Evolutionary conservation across 495 filamentous ascomycete species (phyloP).

Genomic region (Cercophora samala): DNA sequence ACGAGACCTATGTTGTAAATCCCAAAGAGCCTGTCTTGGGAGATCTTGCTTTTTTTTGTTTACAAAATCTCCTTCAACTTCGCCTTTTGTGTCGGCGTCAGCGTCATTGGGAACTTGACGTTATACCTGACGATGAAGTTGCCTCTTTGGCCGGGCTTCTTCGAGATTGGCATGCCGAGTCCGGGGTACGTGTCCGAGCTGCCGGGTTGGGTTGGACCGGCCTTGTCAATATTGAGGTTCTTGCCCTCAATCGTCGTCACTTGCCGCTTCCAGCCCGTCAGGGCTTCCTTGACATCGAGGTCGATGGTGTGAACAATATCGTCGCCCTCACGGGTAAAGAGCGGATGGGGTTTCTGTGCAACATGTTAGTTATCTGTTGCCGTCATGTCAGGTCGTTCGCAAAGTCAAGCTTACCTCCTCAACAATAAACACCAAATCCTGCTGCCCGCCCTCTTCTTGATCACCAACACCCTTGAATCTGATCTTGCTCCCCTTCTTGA

Average conservation of each 20-base stretch:
- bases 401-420: slow-evolving; percentile 66
- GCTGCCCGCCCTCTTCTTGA: slow-evolving; percentile 94
- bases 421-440: slow-evolving; percentile 92
- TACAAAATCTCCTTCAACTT: slow-evolving; percentile 72
- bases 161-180: slow-evolving; percentile 88
- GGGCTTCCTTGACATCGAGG: slow-evolving; percentile 88
- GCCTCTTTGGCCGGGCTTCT: slow-evolving; percentile 77
- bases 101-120: slow-evolving; percentile 78
- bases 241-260: slow-evolving; percentile 93
- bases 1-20: background rate
- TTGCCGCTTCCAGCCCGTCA: slow-evolving; percentile 89
- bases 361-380: background rate
- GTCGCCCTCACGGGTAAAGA: slow-evolving; percentile 81
- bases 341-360: slow-evolving; percentile 72
- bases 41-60: slow-evolving; percentile 8
- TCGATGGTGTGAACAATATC: slow-evolving; percentile 74
- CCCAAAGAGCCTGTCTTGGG: background rate
- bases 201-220: slow-evolving; percentile 81
- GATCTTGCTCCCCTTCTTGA: slow-evolving; percentile 95
- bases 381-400: background rate
- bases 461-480: slow-evolving; percentile 95
- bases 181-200: slow-evolving; percentile 75
- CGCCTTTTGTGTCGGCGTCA: slow-evolving; percentile 73
- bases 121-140: slow-evolving; percentile 88
- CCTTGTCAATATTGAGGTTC: slow-evolving; percentile 67